A percentile compares a stretch with the other conserved stretches of the same genome.
Evolutionary conservation across 2,329 filamentous ascomycete species (phyloP).

Genomic region (Onygenales sp.): DNA sequence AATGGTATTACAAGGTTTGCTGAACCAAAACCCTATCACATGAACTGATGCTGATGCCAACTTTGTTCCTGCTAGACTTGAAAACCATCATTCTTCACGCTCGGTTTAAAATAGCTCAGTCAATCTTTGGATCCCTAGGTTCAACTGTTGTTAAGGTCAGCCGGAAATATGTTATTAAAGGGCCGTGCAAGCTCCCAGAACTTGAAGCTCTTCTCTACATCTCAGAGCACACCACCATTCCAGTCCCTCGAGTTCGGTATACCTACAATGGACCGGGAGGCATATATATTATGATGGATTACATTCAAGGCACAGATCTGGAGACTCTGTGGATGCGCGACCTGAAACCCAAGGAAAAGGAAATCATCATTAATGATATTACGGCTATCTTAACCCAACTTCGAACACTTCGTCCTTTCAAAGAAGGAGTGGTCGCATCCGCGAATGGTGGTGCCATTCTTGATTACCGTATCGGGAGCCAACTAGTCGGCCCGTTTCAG

Average conservation of each 20-base stretch:
- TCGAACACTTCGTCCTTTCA: slow-evolving; percentile 7
- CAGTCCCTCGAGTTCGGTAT: slow-evolving; percentile 9
- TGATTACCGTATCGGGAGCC: slow-evolving; percentile 10
- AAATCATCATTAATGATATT: slow-evolving; percentile 9
- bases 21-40: no score
- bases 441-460: slow-evolving; percentile 8
- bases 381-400: slow-evolving; percentile 9
- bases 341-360: slow-evolving; percentile 9
- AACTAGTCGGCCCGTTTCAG: slow-evolving; percentile 9
- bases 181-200: slow-evolving; percentile 9
- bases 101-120: slow-evolving; percentile 10
- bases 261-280: slow-evolving; percentile 9
- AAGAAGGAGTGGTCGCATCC: slow-evolving; percentile 8
- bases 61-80: slow-evolving; percentile 5
- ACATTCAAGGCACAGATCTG: slow-evolving; percentile 7
- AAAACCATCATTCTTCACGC: slow-evolving; percentile 10
- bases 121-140: slow-evolving; percentile 10
- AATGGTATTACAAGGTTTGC: no score
- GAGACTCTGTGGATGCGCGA: slow-evolving; percentile 9
- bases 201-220: slow-evolving; percentile 12
- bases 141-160: slow-evolving; percentile 8
- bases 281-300: slow-evolving; percentile 10
- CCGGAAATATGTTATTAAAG: slow-evolving; percentile 9
- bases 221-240: slow-evolving; percentile 9
- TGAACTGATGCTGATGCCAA: not conserved